phyloP scores from a whole-genome alignment of 768 basidiomycete species.

The Kwoniella newhampshirensis region DNA sequence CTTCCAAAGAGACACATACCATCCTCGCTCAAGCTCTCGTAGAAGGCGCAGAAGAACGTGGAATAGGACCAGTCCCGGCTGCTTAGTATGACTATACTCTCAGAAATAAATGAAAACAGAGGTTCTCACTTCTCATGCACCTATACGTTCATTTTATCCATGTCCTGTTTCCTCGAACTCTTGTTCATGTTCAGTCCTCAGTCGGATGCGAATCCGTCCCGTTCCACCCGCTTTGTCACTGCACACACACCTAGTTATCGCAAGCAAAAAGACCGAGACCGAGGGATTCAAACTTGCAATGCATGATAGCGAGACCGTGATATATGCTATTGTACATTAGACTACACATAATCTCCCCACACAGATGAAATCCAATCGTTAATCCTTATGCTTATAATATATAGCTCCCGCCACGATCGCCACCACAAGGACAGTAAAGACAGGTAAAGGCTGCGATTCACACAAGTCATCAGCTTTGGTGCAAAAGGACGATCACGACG shows the following conservation, averaged over 20 bases:
- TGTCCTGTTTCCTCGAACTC: too few species aligned
- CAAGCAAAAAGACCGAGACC: too few species aligned
- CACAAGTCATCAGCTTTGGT: neutral
- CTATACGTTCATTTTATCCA: too few species aligned
- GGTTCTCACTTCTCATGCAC: too few species aligned
- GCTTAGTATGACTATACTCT: too few species aligned
- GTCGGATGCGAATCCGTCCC: too few species aligned
- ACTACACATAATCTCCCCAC: too few species aligned
- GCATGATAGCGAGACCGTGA: neutral
- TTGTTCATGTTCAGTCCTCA: too few species aligned
- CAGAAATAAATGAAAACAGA: too few species aligned
- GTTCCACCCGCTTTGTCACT: too few species aligned
- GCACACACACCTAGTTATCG: too few species aligned
- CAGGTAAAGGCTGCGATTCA: constrained; percentile 28
- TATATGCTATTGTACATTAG: neutral
- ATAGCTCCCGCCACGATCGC: constrained; percentile 39
- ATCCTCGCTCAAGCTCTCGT: constrained; percentile 32
- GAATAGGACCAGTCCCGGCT: constrained; percentile 2
- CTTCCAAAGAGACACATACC: constrained; percentile 29
- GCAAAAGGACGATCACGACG: neutral
- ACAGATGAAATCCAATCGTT: too few species aligned
- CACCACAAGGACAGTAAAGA: constrained; percentile 41
- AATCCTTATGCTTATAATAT: constrained; percentile 30
- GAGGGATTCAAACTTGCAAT: neutral
- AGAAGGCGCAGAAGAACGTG: constrained; percentile 20